A percentile compares a stretch with the other conserved stretches of the same genome.
These are phyloP conservation scores for Paulownia fortunei DNA, from an alignment of 257 asterid genomes.

Conservation along the genomic window DNA sequence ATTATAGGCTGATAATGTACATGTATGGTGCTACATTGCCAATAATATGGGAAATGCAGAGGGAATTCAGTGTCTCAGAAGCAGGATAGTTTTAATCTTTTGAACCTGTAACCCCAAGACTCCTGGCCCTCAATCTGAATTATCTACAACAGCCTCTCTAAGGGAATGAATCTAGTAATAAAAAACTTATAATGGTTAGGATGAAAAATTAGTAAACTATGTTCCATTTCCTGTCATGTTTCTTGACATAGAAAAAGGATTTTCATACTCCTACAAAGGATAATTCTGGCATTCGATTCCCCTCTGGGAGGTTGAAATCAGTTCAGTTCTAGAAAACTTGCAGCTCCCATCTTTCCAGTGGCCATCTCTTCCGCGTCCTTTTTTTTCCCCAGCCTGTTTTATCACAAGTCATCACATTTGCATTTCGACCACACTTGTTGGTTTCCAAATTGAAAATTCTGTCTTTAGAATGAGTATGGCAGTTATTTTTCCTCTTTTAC, in stretches of 20 bases:
- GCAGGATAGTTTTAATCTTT: neutral
- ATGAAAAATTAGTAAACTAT: neutral
- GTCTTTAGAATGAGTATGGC: conserved; percentile 8
- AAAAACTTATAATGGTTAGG: neutral
- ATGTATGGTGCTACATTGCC: neutral
- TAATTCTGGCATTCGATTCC: neutral
- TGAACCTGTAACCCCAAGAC: neutral
- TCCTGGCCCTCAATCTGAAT: neutral
- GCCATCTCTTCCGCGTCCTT: neutral
- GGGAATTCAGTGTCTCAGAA: neutral
- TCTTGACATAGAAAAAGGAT: neutral
- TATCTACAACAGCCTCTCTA: neutral
- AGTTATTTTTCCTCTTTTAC: neutral
- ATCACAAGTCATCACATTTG: neutral
- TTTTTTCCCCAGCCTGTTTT: neutral
- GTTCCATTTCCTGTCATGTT: neutral
- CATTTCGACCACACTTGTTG: neutral
- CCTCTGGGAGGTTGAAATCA: neutral
- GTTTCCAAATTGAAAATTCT: neutral
- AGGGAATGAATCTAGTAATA: neutral
- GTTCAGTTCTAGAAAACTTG: neutral
- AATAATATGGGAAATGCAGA: conserved; percentile 6
- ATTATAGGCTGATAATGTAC: neutral
- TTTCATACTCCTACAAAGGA: neutral
- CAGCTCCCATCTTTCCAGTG: neutral